phyloP scores from a whole-genome alignment of 2,329 filamentous ascomycete species.

The Alternaria consortialis region DNA sequence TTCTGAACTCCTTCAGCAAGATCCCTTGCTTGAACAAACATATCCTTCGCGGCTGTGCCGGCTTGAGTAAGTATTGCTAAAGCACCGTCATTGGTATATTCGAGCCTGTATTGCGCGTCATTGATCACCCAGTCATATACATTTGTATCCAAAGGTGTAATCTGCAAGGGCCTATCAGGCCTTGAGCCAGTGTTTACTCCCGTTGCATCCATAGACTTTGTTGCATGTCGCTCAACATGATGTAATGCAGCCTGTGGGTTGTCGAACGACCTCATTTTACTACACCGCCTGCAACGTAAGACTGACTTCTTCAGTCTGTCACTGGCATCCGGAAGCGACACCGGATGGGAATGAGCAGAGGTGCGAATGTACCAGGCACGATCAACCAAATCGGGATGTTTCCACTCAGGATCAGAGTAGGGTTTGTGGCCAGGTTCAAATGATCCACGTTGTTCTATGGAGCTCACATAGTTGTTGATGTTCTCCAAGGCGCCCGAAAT shows the following conservation, averaged over 20 bases:
- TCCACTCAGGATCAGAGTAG: slow-evolving; percentile 17
- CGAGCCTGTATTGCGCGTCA: slow-evolving; percentile 28
- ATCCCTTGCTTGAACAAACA: slow-evolving; percentile 28
- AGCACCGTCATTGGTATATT: slow-evolving; percentile 28
- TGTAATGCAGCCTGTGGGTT: slow-evolving; percentile 28
- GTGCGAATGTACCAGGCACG: slow-evolving; percentile 33
- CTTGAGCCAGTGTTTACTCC: neutral
- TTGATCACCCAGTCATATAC: slow-evolving; percentile 36
- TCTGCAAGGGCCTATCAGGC: neutral
- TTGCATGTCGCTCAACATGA: slow-evolving; percentile 35
- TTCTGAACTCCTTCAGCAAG: slow-evolving; percentile 40
- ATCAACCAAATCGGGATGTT: slow-evolving; percentile 9
- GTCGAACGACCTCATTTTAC: slow-evolving; percentile 10
- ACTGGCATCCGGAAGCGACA: slow-evolving; percentile 20
- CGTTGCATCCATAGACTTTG: neutral
- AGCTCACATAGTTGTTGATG: slow-evolving; percentile 15
- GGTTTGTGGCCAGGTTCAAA: slow-evolving; percentile 5
- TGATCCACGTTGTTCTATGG: slow-evolving; percentile 10
- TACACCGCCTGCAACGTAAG: slow-evolving; percentile 31
- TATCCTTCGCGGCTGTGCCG: slow-evolving; percentile 13
- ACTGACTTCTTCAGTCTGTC: slow-evolving; percentile 22
- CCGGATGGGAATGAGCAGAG: neutral
- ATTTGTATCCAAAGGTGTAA: neutral
- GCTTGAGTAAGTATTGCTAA: slow-evolving; percentile 28
- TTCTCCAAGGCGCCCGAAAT: slow-evolving; percentile 37